Evolutionary conservation across 148 eudicot species (phyloP).

Genomic region (Cornus kousa): DNA sequence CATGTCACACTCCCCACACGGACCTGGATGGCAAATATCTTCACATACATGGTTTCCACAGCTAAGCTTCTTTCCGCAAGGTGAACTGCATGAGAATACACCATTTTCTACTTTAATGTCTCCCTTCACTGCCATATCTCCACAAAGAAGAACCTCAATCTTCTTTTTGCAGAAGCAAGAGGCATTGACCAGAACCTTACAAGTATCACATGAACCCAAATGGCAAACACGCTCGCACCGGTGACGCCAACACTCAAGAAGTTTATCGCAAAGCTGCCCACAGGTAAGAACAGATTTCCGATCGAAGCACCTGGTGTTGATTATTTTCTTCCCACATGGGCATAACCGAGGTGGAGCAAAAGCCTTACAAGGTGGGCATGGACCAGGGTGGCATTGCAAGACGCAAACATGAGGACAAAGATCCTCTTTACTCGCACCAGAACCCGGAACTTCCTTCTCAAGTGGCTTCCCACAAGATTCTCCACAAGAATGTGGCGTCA

Average conservation of each 20-base stretch:
- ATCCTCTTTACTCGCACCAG: constrained; percentile 47
- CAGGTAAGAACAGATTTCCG: constrained; percentile 69
- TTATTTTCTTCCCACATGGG: constrained; percentile 79
- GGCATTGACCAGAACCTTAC: constrained; percentile 63
- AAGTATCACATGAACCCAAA: constrained; percentile 72
- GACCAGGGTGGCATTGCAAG: constrained; percentile 94
- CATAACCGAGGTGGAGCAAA: constrained; percentile 85
- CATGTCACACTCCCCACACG: constrained; percentile 82
- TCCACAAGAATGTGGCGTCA: constrained; percentile 95
- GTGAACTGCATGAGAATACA: constrained; percentile 63
- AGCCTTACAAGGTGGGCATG: constrained; percentile 93
- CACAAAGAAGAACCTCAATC: constrained; percentile 73
- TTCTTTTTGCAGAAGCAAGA: constrained; percentile 88
- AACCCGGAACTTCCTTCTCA: constrained; percentile 56
- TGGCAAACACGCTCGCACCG: constrained; percentile 69
- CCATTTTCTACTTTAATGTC: constrained; percentile 57
- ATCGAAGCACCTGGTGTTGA: constrained; percentile 80
- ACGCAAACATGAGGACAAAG: constrained; percentile 90
- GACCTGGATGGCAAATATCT: constrained; percentile 81
- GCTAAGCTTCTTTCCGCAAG: constrained; percentile 56
- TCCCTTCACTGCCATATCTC: constrained; percentile 81
- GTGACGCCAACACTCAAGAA: constrained; percentile 76
- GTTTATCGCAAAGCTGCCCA: constrained; percentile 72
- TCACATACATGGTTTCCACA: constrained; percentile 77
- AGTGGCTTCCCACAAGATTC: constrained; percentile 90